A percentile compares a stretch with the other conserved stretches of the same genome.
phyloP scores from a whole-genome alignment of 805 yeast genomes.

The Wickerhamiella kazuoi region DNA sequence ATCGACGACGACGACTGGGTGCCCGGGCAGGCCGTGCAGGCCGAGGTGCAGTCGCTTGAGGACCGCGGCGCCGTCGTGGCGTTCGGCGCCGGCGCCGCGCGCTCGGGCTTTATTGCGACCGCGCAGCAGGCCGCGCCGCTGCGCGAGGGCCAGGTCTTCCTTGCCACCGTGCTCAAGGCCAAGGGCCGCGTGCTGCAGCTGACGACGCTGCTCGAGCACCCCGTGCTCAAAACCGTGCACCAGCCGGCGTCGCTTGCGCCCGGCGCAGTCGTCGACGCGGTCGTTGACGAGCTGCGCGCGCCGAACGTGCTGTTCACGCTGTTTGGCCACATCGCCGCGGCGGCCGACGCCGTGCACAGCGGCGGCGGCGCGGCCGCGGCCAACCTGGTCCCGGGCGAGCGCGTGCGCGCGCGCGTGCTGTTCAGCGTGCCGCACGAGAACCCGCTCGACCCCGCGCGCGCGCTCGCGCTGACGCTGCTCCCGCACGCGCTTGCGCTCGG shows the following conservation, averaged over 20 bases:
- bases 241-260: slow-evolving; percentile 40
- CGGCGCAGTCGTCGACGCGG: slow-evolving; percentile 63
- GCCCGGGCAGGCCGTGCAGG: slow-evolving; percentile 53
- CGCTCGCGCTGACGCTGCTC: slow-evolving; percentile 43
- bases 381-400: slow-evolving; percentile 40
- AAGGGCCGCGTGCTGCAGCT: slow-evolving; percentile 8
- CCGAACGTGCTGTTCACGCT: slow-evolving; percentile 58
- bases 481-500: slow-evolving; percentile 32
- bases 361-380: slow-evolving; percentile 31
- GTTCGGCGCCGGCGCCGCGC: slow-evolving; percentile 29
- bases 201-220: slow-evolving; percentile 26
- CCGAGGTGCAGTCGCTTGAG: slow-evolving; percentile 59
- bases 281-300: slow-evolving; percentile 38
- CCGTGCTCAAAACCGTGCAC: slow-evolving; percentile 54
- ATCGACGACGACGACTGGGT: slow-evolving; percentile 41
- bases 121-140: slow-evolving; percentile 32
- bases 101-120: slow-evolving; percentile 46
- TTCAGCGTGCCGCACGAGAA: slow-evolving; percentile 13
- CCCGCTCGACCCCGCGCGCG: slow-evolving; percentile 30
- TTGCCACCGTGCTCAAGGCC: slow-evolving; percentile 31
- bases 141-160: slow-evolving; percentile 48
- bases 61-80: slow-evolving; percentile 80
- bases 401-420: slow-evolving; percentile 9
- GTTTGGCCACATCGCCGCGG: slow-evolving; percentile 57
- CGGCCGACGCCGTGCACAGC: slow-evolving; percentile 50